These are phyloP conservation scores for Fusarium longipes DNA, from an alignment of 2,329 filamentous ascomycete genomes.

Conservation along the genomic window DNA sequence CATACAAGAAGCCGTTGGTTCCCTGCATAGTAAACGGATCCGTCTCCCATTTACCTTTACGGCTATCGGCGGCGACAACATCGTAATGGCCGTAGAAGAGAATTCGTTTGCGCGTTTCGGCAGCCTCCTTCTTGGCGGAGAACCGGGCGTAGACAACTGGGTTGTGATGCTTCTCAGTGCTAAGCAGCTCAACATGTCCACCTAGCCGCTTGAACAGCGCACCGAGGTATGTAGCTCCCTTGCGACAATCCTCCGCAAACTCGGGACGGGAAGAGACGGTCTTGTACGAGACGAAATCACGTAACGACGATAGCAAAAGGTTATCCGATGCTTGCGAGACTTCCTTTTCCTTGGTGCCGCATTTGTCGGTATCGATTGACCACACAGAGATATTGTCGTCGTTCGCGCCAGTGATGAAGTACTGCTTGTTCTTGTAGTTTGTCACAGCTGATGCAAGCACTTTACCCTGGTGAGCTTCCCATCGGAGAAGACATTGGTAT, in stretches of 20 bases:
- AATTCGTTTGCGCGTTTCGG: constrained; percentile 80
- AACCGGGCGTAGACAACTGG: constrained; percentile 95
- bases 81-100: constrained; percentile 99
- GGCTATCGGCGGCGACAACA: constrained; percentile 89
- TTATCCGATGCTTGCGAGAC: constrained; percentile 57
- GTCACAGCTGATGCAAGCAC: constrained; percentile 86
- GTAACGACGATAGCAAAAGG: constrained; percentile 75
- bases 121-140: constrained; percentile 75
- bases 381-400: constrained; percentile 91
- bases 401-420: constrained; percentile 95
- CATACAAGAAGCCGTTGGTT: constrained; percentile 92
- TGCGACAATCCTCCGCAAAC: constrained; percentile 90
- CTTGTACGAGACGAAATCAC: constrained; percentile 90
- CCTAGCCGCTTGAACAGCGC: constrained; percentile 93
- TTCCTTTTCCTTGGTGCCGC: constrained; percentile 53
- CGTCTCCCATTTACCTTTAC: constrained; percentile 82
- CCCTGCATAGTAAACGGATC: constrained; percentile 93
- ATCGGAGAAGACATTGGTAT: constrained; percentile 81
- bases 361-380: constrained; percentile 69
- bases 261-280: constrained; percentile 89
- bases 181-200: constrained; percentile 89
- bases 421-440: constrained; percentile 74
- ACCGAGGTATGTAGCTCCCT: constrained; percentile 90
- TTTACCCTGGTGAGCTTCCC: constrained; percentile 87
- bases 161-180: constrained; percentile 81